phyloP scores from a whole-genome alignment of 2,329 filamentous ascomycete genomes.

The Neonectria punicea region DNA sequence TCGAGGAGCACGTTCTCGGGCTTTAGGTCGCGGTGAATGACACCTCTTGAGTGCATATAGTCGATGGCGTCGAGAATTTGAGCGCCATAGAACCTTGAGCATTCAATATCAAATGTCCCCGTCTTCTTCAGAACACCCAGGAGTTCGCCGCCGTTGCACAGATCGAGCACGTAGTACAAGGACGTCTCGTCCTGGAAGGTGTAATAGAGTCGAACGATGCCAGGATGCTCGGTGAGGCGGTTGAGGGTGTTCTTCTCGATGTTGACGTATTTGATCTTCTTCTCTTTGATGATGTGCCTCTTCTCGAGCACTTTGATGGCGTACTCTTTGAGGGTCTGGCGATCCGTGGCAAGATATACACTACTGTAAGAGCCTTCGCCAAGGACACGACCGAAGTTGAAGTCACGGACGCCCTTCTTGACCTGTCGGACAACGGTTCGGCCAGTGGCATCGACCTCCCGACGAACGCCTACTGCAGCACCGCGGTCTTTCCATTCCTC shows the following conservation, averaged over 20 bases:
- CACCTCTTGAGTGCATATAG: conserved; percentile 96
- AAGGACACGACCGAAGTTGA: conserved; percentile 88
- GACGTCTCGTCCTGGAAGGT: conserved; percentile 98
- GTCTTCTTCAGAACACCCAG: conserved; percentile 94
- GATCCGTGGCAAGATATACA: conserved; percentile 90
- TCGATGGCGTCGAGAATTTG: conserved; percentile 96
- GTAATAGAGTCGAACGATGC: conserved; percentile 96
- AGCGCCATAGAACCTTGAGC: conserved; percentile 91
- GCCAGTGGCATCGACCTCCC: conserved; percentile 87
- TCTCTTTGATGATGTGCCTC: conserved; percentile 99
- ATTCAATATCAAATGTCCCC: conserved; percentile 94
- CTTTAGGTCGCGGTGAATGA: conserved; percentile 96
- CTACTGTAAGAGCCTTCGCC: conserved; percentile 99
- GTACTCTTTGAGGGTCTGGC: conserved; percentile 94
- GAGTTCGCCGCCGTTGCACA: conserved; percentile 92
- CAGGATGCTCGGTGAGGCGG: conserved; percentile 93
- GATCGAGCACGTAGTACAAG: conserved; percentile 94
- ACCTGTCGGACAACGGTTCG: conserved; percentile 84
- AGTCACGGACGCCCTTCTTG: conserved; percentile 98
- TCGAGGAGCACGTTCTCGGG: conserved; percentile 97
- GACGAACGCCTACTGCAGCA: conserved; percentile 83
- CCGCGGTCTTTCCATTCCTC: conserved; percentile 98
- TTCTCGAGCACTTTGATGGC: conserved; percentile 99
- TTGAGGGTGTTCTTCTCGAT: conserved; percentile 99
- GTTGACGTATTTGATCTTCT: conserved; percentile 99